phyloP scores from a whole-genome alignment of 345 rosid genomes.

The Salix caprea region DNA sequence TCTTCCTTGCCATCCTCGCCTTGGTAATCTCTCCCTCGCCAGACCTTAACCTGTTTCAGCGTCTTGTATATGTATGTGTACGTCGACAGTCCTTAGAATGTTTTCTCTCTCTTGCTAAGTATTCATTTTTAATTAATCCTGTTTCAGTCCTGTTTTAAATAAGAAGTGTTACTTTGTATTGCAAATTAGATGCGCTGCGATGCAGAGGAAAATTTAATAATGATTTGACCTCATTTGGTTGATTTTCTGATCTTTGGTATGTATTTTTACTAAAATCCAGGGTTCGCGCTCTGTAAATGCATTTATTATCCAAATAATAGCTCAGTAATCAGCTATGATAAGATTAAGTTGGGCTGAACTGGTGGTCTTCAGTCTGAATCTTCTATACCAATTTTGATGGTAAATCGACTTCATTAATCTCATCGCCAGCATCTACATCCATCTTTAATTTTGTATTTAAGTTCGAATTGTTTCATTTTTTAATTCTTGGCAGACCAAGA shows the following conservation, averaged over 20 bases:
- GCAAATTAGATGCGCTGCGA: not conserved
- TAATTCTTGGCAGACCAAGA: not conserved
- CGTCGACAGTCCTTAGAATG: not conserved
- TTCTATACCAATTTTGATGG: not conserved
- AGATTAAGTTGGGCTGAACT: not conserved
- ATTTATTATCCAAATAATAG: not conserved
- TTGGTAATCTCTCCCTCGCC: conserved; percentile 30
- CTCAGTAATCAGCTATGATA: not conserved
- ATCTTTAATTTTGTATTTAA: not conserved
- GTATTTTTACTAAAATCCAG: not conserved
- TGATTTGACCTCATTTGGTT: not conserved
- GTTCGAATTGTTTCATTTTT: not conserved
- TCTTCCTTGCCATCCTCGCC: conserved; percentile 35
- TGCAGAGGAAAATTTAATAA: not conserved
- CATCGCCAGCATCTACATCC: not conserved
- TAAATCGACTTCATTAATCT: not conserved
- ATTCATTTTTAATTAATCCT: not conserved
- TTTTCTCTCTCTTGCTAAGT: not conserved
- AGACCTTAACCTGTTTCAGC: not conserved
- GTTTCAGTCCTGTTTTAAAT: not conserved
- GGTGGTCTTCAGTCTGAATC: not conserved
- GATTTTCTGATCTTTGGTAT: not conserved
- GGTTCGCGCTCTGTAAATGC: not conserved
- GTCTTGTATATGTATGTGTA: not conserved
- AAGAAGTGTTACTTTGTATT: not conserved